Percentiles rank a stretch among this genome's conserved stretches.
Conservation (phyloP, 1,139 yeast species). For the Sugiyamaella castrensis region DNA sequence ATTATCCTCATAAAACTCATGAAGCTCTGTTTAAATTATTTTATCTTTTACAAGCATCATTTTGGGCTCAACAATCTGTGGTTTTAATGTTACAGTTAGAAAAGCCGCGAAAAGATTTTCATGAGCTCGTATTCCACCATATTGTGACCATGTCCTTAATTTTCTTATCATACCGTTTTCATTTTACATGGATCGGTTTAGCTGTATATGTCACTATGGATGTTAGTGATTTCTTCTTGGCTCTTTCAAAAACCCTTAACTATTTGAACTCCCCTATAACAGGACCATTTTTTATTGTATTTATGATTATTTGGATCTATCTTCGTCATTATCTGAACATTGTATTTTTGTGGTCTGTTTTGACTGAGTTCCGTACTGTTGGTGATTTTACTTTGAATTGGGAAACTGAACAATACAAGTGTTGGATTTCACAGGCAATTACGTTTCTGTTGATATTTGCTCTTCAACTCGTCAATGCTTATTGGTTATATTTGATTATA, state of each 20-base stretch:
- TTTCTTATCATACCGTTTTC: slow-evolving; percentile 88
- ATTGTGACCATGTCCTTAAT: slow-evolving; percentile 85
- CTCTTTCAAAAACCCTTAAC: slow-evolving; percentile 77
- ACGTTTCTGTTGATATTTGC: slow-evolving; percentile 75
- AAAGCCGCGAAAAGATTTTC: slow-evolving; percentile 90
- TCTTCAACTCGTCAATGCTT: slow-evolving; percentile 77
- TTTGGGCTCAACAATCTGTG: slow-evolving; percentile 95
- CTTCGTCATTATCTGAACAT: slow-evolving; percentile 83
- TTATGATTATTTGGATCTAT: slow-evolving; percentile 76
- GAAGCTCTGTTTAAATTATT: slow-evolving; percentile 70
- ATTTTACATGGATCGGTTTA: slow-evolving; percentile 93
- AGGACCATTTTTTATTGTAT: slow-evolving; percentile 64
- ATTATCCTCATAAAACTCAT: slow-evolving; percentile 81
- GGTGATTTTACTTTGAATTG: slow-evolving; percentile 81
- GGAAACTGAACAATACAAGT: slow-evolving; percentile 92
- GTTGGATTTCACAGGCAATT: slow-evolving; percentile 91
- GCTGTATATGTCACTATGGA: slow-evolving; percentile 95
- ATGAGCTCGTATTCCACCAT: slow-evolving; percentile 90
- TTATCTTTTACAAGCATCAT: slow-evolving; percentile 90
- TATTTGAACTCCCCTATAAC: slow-evolving; percentile 68
- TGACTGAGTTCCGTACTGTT: slow-evolving; percentile 80
- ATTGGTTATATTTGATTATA: slow-evolving; percentile 81
- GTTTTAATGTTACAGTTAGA: slow-evolving; percentile 81
- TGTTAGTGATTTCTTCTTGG: slow-evolving; percentile 83
- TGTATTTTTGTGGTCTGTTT: slow-evolving; percentile 77